phyloP scores from a whole-genome alignment of 2,329 filamentous ascomycete genomes.

The Alternaria novae-zelandiae region DNA sequence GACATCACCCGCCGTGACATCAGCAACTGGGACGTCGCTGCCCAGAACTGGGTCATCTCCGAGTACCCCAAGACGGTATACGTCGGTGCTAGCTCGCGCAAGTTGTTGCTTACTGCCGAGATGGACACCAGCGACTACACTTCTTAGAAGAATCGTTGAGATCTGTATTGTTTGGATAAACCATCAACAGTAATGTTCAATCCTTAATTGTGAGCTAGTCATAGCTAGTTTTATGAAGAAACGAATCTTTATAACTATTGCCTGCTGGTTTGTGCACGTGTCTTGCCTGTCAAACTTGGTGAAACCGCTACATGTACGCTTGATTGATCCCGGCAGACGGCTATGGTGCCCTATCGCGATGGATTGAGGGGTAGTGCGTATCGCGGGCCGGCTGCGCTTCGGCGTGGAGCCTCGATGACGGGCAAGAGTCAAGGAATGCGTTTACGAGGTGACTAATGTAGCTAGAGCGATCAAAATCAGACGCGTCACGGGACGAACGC shows the following conservation, averaged over 20 bases:
- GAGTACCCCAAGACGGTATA: conserved; percentile 64
- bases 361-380: not conserved
- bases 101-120: conserved; percentile 55
- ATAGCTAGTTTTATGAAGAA: not conserved
- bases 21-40: conserved; percentile 80
- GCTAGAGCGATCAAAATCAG: not conserved
- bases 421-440: conserved; percentile 8
- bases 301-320: not conserved
- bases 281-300: not conserved
- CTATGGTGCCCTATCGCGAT: not conserved
- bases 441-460: not conserved
- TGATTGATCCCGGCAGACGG: not conserved
- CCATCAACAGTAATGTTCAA: not conserved
- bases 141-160: not conserved
- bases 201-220: conserved; percentile 7
- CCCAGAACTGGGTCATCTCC: conserved; percentile 83
- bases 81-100: conserved; percentile 66
- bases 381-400: not conserved
- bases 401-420: conserved; percentile 4
- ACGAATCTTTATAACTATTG: not conserved
- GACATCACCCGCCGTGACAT: conserved; percentile 80
- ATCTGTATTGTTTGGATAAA: not conserved
- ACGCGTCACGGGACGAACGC: not conserved
- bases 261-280: not conserved
- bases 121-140: conserved; percentile 31